Evolutionary conservation across 768 basidiomycete species (phyloP).

Genomic region (Amanita rimosa): DNA sequence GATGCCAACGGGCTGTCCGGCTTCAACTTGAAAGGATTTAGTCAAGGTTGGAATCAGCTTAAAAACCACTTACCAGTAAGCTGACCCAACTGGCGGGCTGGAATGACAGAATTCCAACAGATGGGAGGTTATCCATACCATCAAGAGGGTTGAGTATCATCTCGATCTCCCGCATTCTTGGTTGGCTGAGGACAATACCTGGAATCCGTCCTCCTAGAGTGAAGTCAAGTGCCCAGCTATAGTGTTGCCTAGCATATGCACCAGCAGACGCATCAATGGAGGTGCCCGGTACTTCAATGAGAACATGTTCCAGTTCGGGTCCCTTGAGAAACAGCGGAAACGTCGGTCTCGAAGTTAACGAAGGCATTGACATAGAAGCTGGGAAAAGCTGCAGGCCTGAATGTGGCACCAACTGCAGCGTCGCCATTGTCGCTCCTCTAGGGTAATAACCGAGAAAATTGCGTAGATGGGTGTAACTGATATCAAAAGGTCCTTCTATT

Average conservation of each 20-base stretch:
- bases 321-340: conserved; percentile 40
- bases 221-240: conserved; percentile 66
- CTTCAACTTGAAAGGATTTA: conserved; percentile 33
- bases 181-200: conserved; percentile 66
- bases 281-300: conserved; percentile 30
- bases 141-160: conserved; percentile 46
- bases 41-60: not conserved
- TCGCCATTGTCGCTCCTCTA: conserved; percentile 46
- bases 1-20: conserved; percentile 32
- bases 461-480: conserved; percentile 39
- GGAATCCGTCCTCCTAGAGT: conserved; percentile 37
- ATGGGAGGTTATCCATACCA: conserved; percentile 29
- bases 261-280: conserved; percentile 10
- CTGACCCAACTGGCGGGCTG: conserved; percentile 55
- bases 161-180: conserved; percentile 65
- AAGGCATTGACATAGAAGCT: conserved; percentile 33
- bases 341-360: conserved; percentile 34
- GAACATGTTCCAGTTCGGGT: conserved; percentile 37
- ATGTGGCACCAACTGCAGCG: conserved; percentile 28
- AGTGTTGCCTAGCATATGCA: conserved; percentile 15
- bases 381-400: conserved; percentile 27
- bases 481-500: conserved; percentile 24
- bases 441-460: conserved; percentile 26
- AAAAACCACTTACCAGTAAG: conserved; percentile 33
- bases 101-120: conserved; percentile 33